Percentiles rank a stretch among this genome's conserved stretches.
phyloP scores from a whole-genome alignment of 441 rosid genomes.

The Arabidopsis hybrid region DNA sequence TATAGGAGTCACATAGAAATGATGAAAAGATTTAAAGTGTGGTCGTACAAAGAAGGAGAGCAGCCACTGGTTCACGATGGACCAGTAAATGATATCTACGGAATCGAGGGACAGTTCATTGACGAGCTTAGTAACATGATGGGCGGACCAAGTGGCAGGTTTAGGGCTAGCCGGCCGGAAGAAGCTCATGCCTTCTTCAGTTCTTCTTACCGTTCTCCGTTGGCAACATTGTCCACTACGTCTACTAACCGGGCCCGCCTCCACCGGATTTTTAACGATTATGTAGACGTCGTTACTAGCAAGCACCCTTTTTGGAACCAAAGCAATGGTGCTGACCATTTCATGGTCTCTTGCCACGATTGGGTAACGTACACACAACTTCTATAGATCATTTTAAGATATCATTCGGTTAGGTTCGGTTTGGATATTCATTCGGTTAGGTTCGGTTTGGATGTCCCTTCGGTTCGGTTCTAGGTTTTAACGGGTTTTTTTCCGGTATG shows the following conservation, averaged over 20 bases:
- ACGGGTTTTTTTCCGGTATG: no score
- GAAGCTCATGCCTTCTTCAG: constrained; percentile 60
- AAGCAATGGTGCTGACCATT: constrained; percentile 64
- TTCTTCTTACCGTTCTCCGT: constrained; percentile 60
- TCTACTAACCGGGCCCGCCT: constrained; percentile 52
- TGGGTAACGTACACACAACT: constrained; percentile 50
- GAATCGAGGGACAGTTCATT: constrained; percentile 62
- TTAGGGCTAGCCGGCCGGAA: constrained; percentile 47
- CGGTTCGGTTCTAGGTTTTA: no score
- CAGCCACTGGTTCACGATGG: constrained; percentile 64
- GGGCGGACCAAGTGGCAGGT: constrained; percentile 36
- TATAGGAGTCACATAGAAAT: constrained; percentile 66
- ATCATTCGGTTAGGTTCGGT: neutral
- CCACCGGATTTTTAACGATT: constrained; percentile 51
- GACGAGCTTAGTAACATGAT: constrained; percentile 47
- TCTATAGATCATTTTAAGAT: constrained; percentile 2
- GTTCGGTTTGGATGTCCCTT: neutral
- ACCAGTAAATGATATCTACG: constrained; percentile 54
- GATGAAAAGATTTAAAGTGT: constrained; percentile 66
- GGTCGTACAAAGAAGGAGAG: constrained; percentile 69
- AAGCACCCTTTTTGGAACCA: constrained; percentile 66
- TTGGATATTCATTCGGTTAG: neutral
- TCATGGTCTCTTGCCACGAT: constrained; percentile 76
- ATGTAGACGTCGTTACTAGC: constrained; percentile 47
- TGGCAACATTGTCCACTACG: constrained; percentile 46